Conservation (phyloP, 164 flowering plant genomes). For the Akebia trifoliata region DNA sequence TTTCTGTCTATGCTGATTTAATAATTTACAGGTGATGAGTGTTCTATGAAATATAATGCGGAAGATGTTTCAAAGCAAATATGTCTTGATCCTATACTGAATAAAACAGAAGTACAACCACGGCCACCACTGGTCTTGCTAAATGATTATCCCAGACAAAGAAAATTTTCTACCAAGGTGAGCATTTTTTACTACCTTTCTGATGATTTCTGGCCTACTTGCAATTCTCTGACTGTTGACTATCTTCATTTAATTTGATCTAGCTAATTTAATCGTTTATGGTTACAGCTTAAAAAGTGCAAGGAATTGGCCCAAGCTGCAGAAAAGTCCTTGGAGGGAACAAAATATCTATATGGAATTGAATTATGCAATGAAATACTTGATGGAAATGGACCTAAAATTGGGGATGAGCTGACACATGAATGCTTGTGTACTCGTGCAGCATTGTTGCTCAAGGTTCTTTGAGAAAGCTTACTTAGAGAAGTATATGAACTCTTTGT, state of each 20-base stretch:
- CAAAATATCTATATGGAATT: conserved; percentile 56
- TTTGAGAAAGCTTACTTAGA: background rate
- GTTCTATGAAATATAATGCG: conserved; percentile 44
- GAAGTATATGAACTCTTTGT: conserved; percentile 2
- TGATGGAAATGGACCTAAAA: conserved; percentile 52
- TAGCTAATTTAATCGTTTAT: conserved; percentile 18
- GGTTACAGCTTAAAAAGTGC: conserved; percentile 67
- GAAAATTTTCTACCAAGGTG: conserved; percentile 35
- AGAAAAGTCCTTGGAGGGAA: conserved; percentile 44
- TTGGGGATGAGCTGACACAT: conserved; percentile 47
- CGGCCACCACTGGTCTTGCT: conserved; percentile 19
- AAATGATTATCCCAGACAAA: conserved; percentile 22
- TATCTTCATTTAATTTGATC: conserved; percentile 4
- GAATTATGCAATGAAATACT: conserved; percentile 88
- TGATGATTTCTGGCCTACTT: no score
- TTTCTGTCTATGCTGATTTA: background rate
- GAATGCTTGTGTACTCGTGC: conserved; percentile 81
- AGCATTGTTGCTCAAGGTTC: conserved; percentile 82
- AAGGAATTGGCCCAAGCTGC: conserved; percentile 60
- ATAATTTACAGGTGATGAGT: conserved; percentile 44
- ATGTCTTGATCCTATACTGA: conserved; percentile 37
- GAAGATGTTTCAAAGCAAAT: conserved; percentile 55
- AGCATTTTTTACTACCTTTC: conserved; percentile 8
- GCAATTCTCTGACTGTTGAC: no score
- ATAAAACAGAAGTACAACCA: conserved; percentile 28